A percentile compares a stretch with the other conserved stretches of the same genome.
phyloP scores from a whole-genome alignment of 2,329 filamentous ascomycete genomes.

The Paraconiothyrium brasiliense region DNA sequence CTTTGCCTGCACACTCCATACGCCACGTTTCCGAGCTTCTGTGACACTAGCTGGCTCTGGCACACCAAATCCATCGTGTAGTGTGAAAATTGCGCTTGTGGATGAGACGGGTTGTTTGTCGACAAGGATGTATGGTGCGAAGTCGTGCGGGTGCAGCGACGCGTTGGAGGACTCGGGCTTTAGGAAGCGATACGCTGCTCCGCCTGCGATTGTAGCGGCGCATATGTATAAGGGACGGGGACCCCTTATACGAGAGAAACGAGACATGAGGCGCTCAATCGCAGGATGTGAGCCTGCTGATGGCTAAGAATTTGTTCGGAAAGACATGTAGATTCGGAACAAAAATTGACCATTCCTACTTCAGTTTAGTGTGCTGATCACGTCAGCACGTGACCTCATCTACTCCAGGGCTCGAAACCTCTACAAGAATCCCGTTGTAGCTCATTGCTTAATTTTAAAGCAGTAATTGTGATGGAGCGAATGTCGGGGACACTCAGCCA shows the following conservation, averaged over 20 bases:
- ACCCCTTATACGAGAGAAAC: constrained; percentile 35
- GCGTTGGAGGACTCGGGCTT: constrained; percentile 35
- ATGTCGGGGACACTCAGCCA: too few species aligned
- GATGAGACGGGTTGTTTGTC: constrained; percentile 70
- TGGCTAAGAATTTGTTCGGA: background rate
- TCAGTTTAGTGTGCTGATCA: background rate
- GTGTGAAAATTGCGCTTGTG: constrained; percentile 73
- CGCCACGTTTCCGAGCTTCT: constrained; percentile 66
- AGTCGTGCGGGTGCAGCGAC: constrained; percentile 66
- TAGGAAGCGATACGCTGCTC: constrained; percentile 46
- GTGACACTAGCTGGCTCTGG: constrained; percentile 42
- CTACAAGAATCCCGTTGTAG: too few species aligned
- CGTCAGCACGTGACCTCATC: background rate
- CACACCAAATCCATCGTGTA: constrained; percentile 56
- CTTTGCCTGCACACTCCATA: constrained; percentile 93
- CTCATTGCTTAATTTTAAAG: too few species aligned
- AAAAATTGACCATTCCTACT: background rate
- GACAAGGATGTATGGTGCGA: constrained; percentile 72
- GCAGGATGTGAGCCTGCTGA: background rate
- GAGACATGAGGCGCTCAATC: constrained; percentile 33
- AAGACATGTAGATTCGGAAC: constrained; percentile 5
- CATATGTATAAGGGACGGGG: constrained; percentile 43
- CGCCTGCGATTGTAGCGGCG: constrained; percentile 44
- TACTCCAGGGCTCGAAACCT: too few species aligned
- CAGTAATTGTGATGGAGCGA: too few species aligned